phyloP scores from a whole-genome alignment of 345 rosid genomes.

The Hypericum perforatum region DNA sequence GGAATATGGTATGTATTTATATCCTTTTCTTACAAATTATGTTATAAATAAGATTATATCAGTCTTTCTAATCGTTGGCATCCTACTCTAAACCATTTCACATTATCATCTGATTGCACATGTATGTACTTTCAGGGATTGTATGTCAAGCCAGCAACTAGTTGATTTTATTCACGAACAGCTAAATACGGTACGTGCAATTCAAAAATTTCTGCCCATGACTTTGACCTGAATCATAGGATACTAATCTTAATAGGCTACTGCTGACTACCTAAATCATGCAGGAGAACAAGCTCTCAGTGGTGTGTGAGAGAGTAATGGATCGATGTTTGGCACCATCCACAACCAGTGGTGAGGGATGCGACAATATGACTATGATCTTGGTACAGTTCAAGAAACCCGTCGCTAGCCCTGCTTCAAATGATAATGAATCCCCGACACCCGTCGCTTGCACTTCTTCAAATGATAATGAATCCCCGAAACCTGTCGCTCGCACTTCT shows the following conservation, averaged over 20 bases:
- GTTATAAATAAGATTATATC: too few relatives aligned
- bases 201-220: not conserved
- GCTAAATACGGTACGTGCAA: slow-evolving; percentile 38
- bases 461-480: slow-evolving; percentile 12
- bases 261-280: too few relatives aligned
- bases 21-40: too few relatives aligned
- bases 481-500: not conserved
- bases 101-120: too few relatives aligned
- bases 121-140: slow-evolving; percentile 55
- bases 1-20: slow-evolving; percentile 66
- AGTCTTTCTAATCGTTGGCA: too few relatives aligned
- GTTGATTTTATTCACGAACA: slow-evolving; percentile 88
- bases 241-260: slow-evolving; percentile 1
- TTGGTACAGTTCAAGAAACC: slow-evolving; percentile 75
- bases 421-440: too few relatives aligned
- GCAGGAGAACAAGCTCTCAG: slow-evolving; percentile 89
- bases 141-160: slow-evolving; percentile 92
- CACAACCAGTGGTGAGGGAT: slow-evolving; percentile 75
- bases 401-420: too few relatives aligned
- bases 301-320: slow-evolving; percentile 70
- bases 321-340: slow-evolving; percentile 87
- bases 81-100: too few relatives aligned
- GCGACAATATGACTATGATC: slow-evolving; percentile 99
- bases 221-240: not conserved
- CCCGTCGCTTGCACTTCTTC: too few relatives aligned